Percentiles rank a stretch among this genome's conserved stretches.
Conservation (phyloP, 148 eudicot genomes). For the Dysphania ambrosioides region DNA sequence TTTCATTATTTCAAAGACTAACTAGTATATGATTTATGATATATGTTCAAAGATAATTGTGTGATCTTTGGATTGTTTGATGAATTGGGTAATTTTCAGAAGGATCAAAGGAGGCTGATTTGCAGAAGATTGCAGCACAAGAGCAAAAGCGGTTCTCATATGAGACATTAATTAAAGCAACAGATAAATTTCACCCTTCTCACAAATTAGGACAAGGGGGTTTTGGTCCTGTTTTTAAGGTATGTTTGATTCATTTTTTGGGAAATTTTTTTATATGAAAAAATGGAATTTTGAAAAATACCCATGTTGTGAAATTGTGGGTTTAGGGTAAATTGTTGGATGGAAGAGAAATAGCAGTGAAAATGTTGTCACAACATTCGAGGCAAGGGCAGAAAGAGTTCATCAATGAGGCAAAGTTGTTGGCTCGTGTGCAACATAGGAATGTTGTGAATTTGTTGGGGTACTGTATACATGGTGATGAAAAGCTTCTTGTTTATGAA, state of each 20-base stretch:
- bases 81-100: slow-evolving; percentile 22
- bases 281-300: not conserved
- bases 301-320: slow-evolving; percentile 12
- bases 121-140: slow-evolving; percentile 68
- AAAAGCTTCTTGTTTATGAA: slow-evolving; percentile 89
- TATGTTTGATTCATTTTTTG: slow-evolving; percentile 20
- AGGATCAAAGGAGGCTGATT: slow-evolving; percentile 43
- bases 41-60: not conserved
- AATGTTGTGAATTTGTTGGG: slow-evolving; percentile 92
- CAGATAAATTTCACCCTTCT: slow-evolving; percentile 59
- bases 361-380: slow-evolving; percentile 65
- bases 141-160: slow-evolving; percentile 66
- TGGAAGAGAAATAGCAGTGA: slow-evolving; percentile 90
- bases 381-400: slow-evolving; percentile 84
- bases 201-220: slow-evolving; percentile 94
- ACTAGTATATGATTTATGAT: not conserved
- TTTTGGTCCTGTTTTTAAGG: slow-evolving; percentile 93
- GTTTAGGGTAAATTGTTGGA: slow-evolving; percentile 72
- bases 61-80: no score
- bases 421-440: slow-evolving; percentile 83
- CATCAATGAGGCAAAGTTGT: slow-evolving; percentile 77
- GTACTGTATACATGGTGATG: slow-evolving; percentile 62
- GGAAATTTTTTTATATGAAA: no score
- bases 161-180: slow-evolving; percentile 59
- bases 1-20: no score